Evolutionary conservation across 805 yeast species (phyloP).

Genomic region (Nakazawaea holstii): DNA sequence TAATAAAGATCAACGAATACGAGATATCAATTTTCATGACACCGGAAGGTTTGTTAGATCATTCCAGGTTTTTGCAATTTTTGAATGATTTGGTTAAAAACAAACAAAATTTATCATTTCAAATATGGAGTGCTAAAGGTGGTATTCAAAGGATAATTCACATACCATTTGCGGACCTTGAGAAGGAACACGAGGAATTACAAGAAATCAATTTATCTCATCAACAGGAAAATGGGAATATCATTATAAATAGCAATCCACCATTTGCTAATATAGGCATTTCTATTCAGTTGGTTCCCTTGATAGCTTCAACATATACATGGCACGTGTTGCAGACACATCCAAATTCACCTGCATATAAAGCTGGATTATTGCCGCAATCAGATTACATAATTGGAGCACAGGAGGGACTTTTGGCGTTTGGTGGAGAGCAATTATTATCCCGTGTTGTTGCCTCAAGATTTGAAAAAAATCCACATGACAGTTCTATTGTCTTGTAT

Average conservation of each 20-base stretch:
- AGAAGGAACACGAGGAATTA: conserved; percentile 14
- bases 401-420: conserved; percentile 75
- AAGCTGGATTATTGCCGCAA: conserved; percentile 77
- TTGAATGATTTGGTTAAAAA: conserved; percentile 8
- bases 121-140: conserved; percentile 88
- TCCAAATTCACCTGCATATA: conserved; percentile 74
- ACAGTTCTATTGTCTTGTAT: conserved; percentile 45
- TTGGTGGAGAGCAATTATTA: conserved; percentile 82
- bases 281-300: conserved; percentile 70
- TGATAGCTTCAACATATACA: conserved; percentile 71
- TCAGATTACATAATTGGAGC: conserved; percentile 87
- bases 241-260: conserved; percentile 23
- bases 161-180: conserved; percentile 17
- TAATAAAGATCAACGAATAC: conserved; percentile 74
- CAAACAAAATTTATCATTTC: conserved; percentile 37
- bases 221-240: conserved; percentile 11
- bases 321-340: conserved; percentile 81
- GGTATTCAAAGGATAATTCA: conserved; percentile 44
- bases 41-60: conserved; percentile 8
- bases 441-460: conserved; percentile 60
- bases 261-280: conserved; percentile 53
- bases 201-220: conserved; percentile 24
- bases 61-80: conserved; percentile 10
- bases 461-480: conserved; percentile 31
- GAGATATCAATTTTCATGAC: conserved; percentile 33